A percentile compares a stretch with the other conserved stretches of the same genome.
Evolutionary conservation across 805 yeast genomes (phyloP).

Genomic region (Ogataea nakhonphanomensis): DNA sequence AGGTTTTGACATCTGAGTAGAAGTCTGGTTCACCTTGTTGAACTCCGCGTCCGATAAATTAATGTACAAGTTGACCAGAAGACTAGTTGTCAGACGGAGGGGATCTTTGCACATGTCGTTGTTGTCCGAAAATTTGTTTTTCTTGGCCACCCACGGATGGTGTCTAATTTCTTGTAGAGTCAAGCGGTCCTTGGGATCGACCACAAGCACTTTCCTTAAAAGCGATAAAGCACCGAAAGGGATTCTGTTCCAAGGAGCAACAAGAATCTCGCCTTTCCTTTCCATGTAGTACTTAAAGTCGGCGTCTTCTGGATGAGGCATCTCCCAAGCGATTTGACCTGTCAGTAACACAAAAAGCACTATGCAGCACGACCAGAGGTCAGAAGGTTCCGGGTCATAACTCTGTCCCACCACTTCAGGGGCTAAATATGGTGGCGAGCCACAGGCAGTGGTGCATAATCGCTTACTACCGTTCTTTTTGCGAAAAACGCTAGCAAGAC

Average conservation of each 20-base stretch:
- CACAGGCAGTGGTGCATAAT: conserved; percentile 52
- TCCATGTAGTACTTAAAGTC: conserved; percentile 35
- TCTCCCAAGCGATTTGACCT: conserved; percentile 73
- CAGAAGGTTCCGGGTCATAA: conserved; percentile 57
- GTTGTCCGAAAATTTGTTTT: conserved; percentile 39
- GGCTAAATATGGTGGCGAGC: conserved; percentile 77
- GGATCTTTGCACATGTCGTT: conserved; percentile 56
- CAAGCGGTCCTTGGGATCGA: conserved; percentile 44
- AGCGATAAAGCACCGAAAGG: conserved; percentile 48
- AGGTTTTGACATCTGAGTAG: conserved; percentile 20
- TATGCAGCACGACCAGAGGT: conserved; percentile 70
- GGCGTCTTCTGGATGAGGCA: conserved; percentile 51
- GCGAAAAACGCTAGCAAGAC: conserved; percentile 61
- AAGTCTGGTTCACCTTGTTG: conserved; percentile 27
- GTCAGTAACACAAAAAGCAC: conserved; percentile 58
- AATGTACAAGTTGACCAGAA: conserved; percentile 51
- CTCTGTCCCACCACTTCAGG: conserved; percentile 56
- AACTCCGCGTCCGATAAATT: conserved; percentile 50
- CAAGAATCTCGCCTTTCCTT: conserved; percentile 43
- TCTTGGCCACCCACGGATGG: conserved; percentile 55
- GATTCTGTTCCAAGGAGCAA: conserved; percentile 54
- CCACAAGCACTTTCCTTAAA: conserved; percentile 49
- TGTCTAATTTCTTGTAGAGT: conserved; percentile 38
- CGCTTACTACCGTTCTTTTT: conserved; percentile 46
- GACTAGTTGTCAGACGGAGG: conserved; percentile 43